Evolutionary conservation across 192 early-diverging fungal genomes (phyloP), one percentile per base, ranked within the genome.

Genomic region (Paraglomus occultum): DNA sequence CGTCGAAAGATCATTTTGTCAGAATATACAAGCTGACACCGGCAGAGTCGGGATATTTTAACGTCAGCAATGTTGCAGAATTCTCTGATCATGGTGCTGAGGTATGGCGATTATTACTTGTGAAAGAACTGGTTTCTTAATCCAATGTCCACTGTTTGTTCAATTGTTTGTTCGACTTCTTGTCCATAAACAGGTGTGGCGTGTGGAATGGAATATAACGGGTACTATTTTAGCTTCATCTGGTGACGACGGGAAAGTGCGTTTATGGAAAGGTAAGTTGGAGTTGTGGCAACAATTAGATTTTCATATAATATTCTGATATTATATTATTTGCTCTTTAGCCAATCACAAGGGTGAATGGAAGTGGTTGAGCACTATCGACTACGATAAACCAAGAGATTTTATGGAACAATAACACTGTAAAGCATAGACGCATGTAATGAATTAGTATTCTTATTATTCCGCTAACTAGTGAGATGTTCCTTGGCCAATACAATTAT

Each of bases 201-300:
- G 88, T 12, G 91, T 92, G 0, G 85, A 89, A 58, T 95, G 93
- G 93, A 95, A 95, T 74, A 74, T 94, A 8, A 91, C 88, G 4
- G 92, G 92, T 3, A 94, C 92, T 0, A 87, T 91, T 44, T 74
- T 94, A 8, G 85, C 87, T 8, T 89, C 87, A 7, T 88, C 89
- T 58, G 93, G 93, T 6, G 90, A 91, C 64, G 93, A 94, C 73
- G 92, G 93, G 20, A 90, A 80, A 70, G 83, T 95, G 22, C 80
- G 90, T 0, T 71, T 95, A 43, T 95, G 93, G 93, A 92, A 90
- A 66, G 83, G 88, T 80, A 82, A 51, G 2, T 65, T 54, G 54
- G 9, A 38, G 12, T 66, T 3, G 3, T 31, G n/a, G 8, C 43
- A 43, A n/a, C n/a, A 18, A 65, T 22, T 8, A 14, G 12, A 66